A percentile compares a stretch with the other conserved stretches of the same genome.
These are phyloP conservation scores for Lodderomyces oxycetoniae DNA, from an alignment of 1,139 yeast genomes.

Conservation along the genomic window DNA sequence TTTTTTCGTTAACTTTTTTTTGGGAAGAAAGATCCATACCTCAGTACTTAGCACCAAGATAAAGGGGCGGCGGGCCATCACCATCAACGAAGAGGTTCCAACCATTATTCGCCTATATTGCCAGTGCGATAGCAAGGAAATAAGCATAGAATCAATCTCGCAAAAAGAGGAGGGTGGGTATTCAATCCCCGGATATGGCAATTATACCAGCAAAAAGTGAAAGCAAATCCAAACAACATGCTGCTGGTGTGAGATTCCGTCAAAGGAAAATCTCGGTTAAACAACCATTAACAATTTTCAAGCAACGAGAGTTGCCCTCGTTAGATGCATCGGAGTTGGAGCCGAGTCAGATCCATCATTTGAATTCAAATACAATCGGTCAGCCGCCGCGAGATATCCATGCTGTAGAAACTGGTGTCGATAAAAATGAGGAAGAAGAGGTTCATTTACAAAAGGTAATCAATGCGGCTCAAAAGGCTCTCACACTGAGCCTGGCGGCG, in stretches of 20 bases:
- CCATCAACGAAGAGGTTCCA: too few species aligned
- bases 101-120: too few species aligned
- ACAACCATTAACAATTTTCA: slow-evolving; percentile 76
- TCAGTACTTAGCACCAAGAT: too few species aligned
- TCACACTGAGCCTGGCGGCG: slow-evolving; percentile 31
- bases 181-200: slow-evolving; percentile 5
- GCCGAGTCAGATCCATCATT: slow-evolving; percentile 43
- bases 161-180: slow-evolving; percentile 1
- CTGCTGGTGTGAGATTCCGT: slow-evolving; percentile 69
- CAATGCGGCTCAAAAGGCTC: slow-evolving; percentile 66
- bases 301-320: slow-evolving; percentile 76
- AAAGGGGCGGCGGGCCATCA: too few species aligned
- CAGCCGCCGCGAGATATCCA: slow-evolving; percentile 80
- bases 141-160: neutral
- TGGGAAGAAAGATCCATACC: too few species aligned
- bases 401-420: slow-evolving; percentile 96
- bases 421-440: slow-evolving; percentile 95
- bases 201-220: slow-evolving; percentile 27
- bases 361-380: slow-evolving; percentile 21
- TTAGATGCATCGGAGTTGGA: slow-evolving; percentile 51
- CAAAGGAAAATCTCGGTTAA: slow-evolving; percentile 89
- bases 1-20: too few species aligned
- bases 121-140: too few species aligned
- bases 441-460: slow-evolving; percentile 92
- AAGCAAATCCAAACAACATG: slow-evolving; percentile 31